A percentile compares a stretch with the other conserved stretches of the same genome.
Evolutionary conservation across 2,329 filamentous ascomycete species (phyloP).

Genomic region (Alternaria burnsii): DNA sequence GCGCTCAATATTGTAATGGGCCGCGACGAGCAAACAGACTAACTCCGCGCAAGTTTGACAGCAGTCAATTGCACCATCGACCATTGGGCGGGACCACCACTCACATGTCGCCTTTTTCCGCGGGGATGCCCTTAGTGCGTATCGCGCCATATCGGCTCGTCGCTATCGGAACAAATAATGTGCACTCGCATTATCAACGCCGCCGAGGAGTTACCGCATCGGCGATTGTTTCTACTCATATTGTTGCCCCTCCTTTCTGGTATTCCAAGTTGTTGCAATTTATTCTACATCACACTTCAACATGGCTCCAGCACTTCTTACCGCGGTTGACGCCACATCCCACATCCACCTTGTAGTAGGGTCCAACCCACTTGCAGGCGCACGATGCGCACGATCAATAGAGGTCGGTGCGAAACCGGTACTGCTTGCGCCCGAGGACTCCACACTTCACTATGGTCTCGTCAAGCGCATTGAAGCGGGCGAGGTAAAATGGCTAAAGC

Average conservation of each 20-base stretch:
- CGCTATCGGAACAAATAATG: constrained; percentile 46
- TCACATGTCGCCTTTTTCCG: constrained; percentile 27
- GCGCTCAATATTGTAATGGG: constrained; percentile 84
- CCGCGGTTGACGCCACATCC: constrained; percentile 72
- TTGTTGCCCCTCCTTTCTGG: constrained; percentile 8
- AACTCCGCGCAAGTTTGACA: constrained; percentile 24
- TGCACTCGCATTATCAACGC: constrained; percentile 25
- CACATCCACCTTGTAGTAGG: constrained; percentile 88
- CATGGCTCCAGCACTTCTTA: constrained; percentile 69
- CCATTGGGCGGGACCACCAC: constrained; percentile 18
- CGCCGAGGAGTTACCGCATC: constrained; percentile 19
- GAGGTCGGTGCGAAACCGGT: constrained; percentile 83
- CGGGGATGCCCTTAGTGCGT: constrained; percentile 26
- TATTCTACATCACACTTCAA: constrained; percentile 5
- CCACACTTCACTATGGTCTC: constrained; percentile 67
- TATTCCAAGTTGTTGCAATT: neutral
- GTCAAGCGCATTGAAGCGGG: constrained; percentile 72
- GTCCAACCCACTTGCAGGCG: constrained; percentile 84
- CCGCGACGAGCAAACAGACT: constrained; percentile 56
- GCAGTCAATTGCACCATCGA: constrained; percentile 18
- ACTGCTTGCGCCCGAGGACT: constrained; percentile 74
- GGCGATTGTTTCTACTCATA: constrained; percentile 19
- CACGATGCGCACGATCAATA: constrained; percentile 80
- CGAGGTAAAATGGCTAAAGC: constrained; percentile 71
- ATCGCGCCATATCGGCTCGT: constrained; percentile 38